phyloP scores from a whole-genome alignment of 768 basidiomycete genomes.

The Brasilioporus rufonigricans region DNA sequence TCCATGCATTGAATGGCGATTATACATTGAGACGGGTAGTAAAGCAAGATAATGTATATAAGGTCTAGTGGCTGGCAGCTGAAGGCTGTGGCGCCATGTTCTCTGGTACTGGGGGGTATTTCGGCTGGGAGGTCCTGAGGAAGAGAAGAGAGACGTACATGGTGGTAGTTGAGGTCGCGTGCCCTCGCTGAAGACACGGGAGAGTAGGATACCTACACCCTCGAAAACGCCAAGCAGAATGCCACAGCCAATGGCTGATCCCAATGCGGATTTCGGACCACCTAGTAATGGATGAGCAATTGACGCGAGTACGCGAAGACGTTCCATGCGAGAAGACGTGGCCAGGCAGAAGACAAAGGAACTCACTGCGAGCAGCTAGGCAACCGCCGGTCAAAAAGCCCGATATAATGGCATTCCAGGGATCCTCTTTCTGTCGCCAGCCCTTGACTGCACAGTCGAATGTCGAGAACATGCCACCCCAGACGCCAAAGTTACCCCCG shows the following conservation, averaged over 20 bases:
- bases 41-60: slow-evolving; percentile 30
- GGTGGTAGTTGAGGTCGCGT: slow-evolving; percentile 79
- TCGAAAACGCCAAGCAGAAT: slow-evolving; percentile 93
- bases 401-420: slow-evolving; percentile 98
- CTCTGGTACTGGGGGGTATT: slow-evolving; percentile 45
- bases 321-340: neutral
- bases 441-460: slow-evolving; percentile 99
- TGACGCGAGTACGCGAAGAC: neutral
- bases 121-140: slow-evolving; percentile 5
- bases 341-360: neutral
- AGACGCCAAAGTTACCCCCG: slow-evolving; percentile 94
- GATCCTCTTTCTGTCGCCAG: slow-evolving; percentile 94
- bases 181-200: slow-evolving; percentile 82
- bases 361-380: slow-evolving; percentile 89
- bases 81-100: slow-evolving; percentile 51
- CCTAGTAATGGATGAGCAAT: slow-evolving; percentile 44
- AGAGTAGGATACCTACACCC: slow-evolving; percentile 91
- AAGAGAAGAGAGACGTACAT: slow-evolving; percentile 45
- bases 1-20: slow-evolving; percentile 35
- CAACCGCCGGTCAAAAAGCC: slow-evolving; percentile 99
- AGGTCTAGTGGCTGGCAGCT: slow-evolving; percentile 50
- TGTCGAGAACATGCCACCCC: slow-evolving; percentile 98
- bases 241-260: slow-evolving; percentile 94
- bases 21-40: slow-evolving; percentile 38
- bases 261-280: slow-evolving; percentile 87